Conservation (phyloP, 305 asterid species). For the Lippia alba region DNA sequence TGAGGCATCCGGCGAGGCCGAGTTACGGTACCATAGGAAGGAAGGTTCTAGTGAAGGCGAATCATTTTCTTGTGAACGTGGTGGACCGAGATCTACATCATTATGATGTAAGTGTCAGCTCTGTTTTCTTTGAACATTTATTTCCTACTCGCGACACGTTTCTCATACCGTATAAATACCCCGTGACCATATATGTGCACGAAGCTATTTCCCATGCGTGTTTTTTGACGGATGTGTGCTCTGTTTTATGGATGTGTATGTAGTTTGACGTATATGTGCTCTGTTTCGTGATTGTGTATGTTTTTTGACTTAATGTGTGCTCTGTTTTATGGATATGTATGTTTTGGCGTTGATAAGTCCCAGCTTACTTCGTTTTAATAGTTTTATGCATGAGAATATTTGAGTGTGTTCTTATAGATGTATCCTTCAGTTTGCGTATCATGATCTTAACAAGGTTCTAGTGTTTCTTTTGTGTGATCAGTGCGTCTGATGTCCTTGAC, state of each 20-base stretch:
- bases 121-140: neutral
- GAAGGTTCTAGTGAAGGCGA: conserved; percentile 50
- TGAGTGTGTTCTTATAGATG: neutral
- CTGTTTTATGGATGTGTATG: no score
- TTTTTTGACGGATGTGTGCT: no score
- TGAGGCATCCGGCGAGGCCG: conserved; percentile 58
- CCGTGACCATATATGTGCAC: no score
- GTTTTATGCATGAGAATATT: neutral
- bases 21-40: conserved; percentile 49
- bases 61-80: conserved; percentile 64
- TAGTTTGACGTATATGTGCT: no score
- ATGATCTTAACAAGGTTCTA: no score
- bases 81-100: conserved; percentile 60
- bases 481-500: no score
- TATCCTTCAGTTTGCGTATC: neutral
- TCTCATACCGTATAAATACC: no score
- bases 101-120: conserved; percentile 63
- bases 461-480: no score
- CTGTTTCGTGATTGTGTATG: neutral
- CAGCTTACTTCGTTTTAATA: no score
- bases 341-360: neutral
- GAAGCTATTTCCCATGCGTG: no score
- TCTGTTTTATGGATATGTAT: neutral
- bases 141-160: neutral
- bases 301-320: no score